Conservation (phyloP, 1,139 yeast species). For the Hyphopichia pseudoburtonii region DNA sequence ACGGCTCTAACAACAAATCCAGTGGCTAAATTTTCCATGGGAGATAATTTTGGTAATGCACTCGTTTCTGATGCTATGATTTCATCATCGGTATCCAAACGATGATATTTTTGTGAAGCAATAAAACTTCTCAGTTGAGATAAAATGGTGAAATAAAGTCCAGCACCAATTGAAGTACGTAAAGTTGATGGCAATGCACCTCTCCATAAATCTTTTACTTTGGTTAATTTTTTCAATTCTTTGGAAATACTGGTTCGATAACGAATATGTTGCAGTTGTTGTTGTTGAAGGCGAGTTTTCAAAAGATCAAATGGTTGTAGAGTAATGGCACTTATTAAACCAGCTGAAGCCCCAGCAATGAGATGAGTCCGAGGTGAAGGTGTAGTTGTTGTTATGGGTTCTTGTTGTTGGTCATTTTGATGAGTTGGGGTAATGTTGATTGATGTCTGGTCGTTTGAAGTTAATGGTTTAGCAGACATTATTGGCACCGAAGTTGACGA, state of each 20-base stretch:
- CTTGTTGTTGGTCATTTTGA: not conserved
- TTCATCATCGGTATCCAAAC: too few species aligned
- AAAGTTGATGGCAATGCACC: conserved; percentile 91
- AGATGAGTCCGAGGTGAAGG: conserved; percentile 43
- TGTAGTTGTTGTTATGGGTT: not conserved
- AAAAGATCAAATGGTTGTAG: conserved; percentile 89
- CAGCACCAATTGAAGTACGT: conserved; percentile 89
- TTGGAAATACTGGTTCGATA: conserved; percentile 37
- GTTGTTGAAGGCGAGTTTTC: conserved; percentile 88
- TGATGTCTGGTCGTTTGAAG: not conserved
- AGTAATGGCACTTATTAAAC: conserved; percentile 75
- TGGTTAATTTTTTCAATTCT: conserved; percentile 48
- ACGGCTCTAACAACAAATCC: conserved; percentile 81
- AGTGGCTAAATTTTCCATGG: conserved; percentile 65
- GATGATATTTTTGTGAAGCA: conserved; percentile 29
- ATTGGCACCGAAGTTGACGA: not conserved
- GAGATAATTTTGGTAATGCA: conserved; percentile 68
- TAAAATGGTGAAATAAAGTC: conserved; percentile 73
- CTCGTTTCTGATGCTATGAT: conserved; percentile 20
- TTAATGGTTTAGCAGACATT: not conserved
- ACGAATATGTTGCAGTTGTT: conserved; percentile 34
- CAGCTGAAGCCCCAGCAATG: conserved; percentile 84
- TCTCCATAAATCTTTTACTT: conserved; percentile 71
- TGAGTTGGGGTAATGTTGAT: too few species aligned
- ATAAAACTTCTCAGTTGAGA: conserved; percentile 59